phyloP scores from a whole-genome alignment of 257 asterid species.

The Galeopsis tetrahit region DNA sequence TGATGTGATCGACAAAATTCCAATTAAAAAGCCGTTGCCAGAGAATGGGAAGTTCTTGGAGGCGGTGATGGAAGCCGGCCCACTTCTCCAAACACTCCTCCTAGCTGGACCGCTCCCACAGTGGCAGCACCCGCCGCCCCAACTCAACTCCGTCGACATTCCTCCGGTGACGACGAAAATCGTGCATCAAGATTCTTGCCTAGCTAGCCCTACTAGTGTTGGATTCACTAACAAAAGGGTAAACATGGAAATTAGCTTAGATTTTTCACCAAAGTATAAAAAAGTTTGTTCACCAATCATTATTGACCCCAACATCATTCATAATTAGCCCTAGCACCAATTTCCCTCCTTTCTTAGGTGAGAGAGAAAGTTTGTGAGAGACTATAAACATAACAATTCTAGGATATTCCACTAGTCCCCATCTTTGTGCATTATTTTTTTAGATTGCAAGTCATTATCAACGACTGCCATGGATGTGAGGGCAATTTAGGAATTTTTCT shows the following conservation, averaged over 20 bases:
- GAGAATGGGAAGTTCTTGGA: conserved; percentile 83
- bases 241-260: conserved; percentile 37
- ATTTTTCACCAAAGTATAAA: conserved; percentile 67
- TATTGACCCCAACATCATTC: conserved; percentile 55
- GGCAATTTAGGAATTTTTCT: conserved; percentile 31
- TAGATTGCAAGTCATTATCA: background rate
- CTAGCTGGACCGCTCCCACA: conserved; percentile 96
- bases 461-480: conserved; percentile 44
- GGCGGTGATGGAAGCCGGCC: conserved; percentile 96
- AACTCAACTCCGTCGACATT: conserved; percentile 78
- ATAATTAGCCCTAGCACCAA: conserved; percentile 29
- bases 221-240: conserved; percentile 63
- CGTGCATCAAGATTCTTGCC: conserved; percentile 54
- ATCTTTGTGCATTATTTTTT: conserved; percentile 24
- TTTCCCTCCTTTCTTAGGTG: conserved; percentile 40
- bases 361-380: background rate
- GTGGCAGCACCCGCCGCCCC: conserved; percentile 99
- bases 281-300: conserved; percentile 75
- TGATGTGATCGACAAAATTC: conserved; percentile 43
- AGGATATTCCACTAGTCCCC: conserved; percentile 1
- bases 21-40: conserved; percentile 59
- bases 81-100: conserved; percentile 84
- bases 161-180: conserved; percentile 70
- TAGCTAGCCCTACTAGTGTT: conserved; percentile 40
- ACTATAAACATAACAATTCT: background rate